Conservation (phyloP, 1,284 basidiomycete species). For the Ceratobasidium sp. region DNA sequence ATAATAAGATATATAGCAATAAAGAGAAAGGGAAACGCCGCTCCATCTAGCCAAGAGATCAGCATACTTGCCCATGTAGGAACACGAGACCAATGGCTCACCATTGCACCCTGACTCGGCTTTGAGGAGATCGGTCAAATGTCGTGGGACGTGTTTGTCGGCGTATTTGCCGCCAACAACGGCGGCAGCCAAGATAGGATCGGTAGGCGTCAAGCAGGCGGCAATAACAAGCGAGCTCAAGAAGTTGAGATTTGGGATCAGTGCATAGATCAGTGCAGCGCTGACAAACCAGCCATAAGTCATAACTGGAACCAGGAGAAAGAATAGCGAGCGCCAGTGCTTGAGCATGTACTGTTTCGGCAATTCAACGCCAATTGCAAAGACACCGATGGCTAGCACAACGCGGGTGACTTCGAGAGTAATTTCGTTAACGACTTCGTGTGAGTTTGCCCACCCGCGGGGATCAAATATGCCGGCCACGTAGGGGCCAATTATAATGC, state of each 20-base stretch:
- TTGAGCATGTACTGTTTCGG: slow-evolving; percentile 91
- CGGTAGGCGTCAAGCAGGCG: slow-evolving; percentile 95
- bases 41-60: slow-evolving; percentile 76
- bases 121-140: slow-evolving; percentile 78
- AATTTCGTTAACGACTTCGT: slow-evolving; percentile 67
- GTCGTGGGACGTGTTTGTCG: slow-evolving; percentile 96
- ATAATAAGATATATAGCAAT: slow-evolving; percentile 90
- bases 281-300: slow-evolving; percentile 65
- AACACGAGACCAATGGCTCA: slow-evolving; percentile 38
- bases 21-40: slow-evolving; percentile 96
- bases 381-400: slow-evolving; percentile 95
- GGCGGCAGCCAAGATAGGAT: slow-evolving; percentile 89
- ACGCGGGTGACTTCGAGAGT: slow-evolving; percentile 94
- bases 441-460: slow-evolving; percentile 71
- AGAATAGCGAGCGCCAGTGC: slow-evolving; percentile 90
- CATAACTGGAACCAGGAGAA: slow-evolving; percentile 91
- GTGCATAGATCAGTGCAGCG: slow-evolving; percentile 78
- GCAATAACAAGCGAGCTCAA: slow-evolving; percentile 88
- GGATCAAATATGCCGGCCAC: slow-evolving; percentile 88
- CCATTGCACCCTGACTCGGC: slow-evolving; percentile 62
- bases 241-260: slow-evolving; percentile 87
- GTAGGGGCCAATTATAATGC: slow-evolving; percentile 91
- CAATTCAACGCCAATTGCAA: slow-evolving; percentile 95
- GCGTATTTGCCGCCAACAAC: slow-evolving; percentile 98
- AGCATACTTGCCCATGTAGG: background rate